Percentiles rank a stretch among this genome's conserved stretches.
These are phyloP conservation scores for Metschnikowia cerradonensis DNA, from an alignment of 805 yeast genomes.

Conservation along the genomic window DNA sequence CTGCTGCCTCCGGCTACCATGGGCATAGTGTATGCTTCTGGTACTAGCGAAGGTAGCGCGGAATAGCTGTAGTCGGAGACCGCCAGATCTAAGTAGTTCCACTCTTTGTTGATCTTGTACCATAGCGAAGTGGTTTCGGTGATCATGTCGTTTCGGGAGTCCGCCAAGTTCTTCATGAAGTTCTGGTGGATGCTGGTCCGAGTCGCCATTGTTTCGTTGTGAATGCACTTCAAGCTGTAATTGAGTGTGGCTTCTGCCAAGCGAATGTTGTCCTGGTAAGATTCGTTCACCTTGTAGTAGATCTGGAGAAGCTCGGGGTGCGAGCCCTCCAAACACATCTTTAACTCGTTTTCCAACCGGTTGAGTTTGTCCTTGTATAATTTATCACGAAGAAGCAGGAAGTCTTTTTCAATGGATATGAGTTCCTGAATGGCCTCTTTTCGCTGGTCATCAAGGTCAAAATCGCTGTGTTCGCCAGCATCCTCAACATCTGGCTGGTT, in stretches of 20 bases:
- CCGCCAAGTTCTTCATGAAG: constrained; percentile 62
- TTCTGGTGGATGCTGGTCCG: constrained; percentile 83
- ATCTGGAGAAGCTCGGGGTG: constrained; percentile 86
- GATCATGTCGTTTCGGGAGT: constrained; percentile 61
- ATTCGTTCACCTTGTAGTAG: constrained; percentile 64
- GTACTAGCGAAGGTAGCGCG: constrained; percentile 32
- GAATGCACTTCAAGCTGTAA: constrained; percentile 73
- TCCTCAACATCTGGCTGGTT: constrained; percentile 3
- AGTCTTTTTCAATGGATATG: constrained; percentile 76
- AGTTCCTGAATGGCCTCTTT: constrained; percentile 67
- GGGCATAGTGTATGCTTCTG: constrained; percentile 8
- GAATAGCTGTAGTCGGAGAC: constrained; percentile 50
- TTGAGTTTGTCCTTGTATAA: constrained; percentile 79
- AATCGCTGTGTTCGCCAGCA: constrained; percentile 4
- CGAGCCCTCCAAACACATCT: constrained; percentile 80
- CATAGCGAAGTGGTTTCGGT: constrained; percentile 75
- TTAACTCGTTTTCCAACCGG: constrained; percentile 75
- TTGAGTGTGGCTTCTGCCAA: constrained; percentile 38
- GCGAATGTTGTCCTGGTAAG: constrained; percentile 65
- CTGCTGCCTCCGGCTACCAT: constrained; percentile 18
- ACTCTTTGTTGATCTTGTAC: constrained; percentile 88
- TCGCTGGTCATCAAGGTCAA: constrained; percentile 40
- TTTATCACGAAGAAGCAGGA: constrained; percentile 80
- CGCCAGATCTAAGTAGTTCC: constrained; percentile 71
- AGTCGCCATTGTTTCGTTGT: constrained; percentile 73